phyloP scores from a whole-genome alignment of 495 filamentous ascomycete species.

The Talaromyces proteolyticus region DNA sequence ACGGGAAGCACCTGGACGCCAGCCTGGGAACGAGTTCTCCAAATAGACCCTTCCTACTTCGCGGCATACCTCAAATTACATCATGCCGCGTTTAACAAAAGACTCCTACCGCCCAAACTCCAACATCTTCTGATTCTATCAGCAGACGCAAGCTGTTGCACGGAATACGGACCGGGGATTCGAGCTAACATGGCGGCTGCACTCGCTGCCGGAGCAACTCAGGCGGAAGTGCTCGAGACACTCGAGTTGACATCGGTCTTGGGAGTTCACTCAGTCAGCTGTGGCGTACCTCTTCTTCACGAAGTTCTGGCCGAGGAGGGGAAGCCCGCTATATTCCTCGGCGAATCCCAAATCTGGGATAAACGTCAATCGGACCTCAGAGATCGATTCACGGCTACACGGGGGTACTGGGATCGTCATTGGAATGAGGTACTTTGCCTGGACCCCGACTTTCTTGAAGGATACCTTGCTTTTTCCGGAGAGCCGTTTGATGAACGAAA shows the following conservation, averaged over 20 bases:
- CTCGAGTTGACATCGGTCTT: background rate
- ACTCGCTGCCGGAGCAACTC: background rate
- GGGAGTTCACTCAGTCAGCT: background rate
- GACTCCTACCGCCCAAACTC: background rate
- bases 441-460: background rate
- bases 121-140: background rate
- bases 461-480: background rate
- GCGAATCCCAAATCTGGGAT: background rate
- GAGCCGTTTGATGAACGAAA: background rate
- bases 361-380: background rate
- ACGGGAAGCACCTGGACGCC: background rate
- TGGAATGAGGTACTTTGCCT: background rate
- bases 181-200: background rate
- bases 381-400: background rate
- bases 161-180: background rate
- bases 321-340: background rate
- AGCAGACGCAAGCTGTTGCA: background rate
- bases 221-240: background rate
- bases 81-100: background rate
- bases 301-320: background rate
- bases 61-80: background rate
- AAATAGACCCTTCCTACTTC: conserved; percentile 1
- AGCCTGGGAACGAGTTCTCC: background rate
- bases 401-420: background rate
- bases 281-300: background rate